Base-by-base conservation (phyloP, 2,329 filamentous ascomycete genomes). In the Fusarium euwallaceae region DNA sequence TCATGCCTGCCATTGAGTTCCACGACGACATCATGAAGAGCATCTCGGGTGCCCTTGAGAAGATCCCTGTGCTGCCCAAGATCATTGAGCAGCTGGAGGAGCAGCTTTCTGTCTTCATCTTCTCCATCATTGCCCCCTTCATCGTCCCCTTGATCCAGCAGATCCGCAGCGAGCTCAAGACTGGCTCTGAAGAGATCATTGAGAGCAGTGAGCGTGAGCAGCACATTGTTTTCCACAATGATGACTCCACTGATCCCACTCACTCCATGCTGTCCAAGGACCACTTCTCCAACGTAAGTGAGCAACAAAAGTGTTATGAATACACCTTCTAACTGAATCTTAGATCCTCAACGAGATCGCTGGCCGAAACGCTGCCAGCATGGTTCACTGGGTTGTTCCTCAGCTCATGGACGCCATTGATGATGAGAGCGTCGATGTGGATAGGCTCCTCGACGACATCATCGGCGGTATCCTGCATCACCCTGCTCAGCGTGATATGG, bases 221-320 rank as follows among this genome's bases (percentile, higher is more conserved):
- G 84, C 91, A 93, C 79, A 89, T 97, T 76, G 95, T 98, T 60
- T 98, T 98, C 83, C 84, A 93, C 53, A 92, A 98, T 75, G 92
- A 97, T 79, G 72, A 89, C 61, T 93, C 86, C 72, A 91, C 91
- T 22, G 93, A 98, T 79, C 96, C 95, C 0, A 98, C 95, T 2
- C 95, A 98, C 85, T 97, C 94, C 22, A 98, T 98, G 95, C 87
- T 98, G 62, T 95, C 95, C 69, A 98, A 98, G 86, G 95, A 98
- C 79, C 95, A 98, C 84, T 98, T 98, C 83, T 94, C 93, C 73
- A 97, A 97, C 80, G 87, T 93, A 82, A 83, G 87, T 78, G 24
- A 6, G 24, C 45, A 12, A 12, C 9, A 20, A 6, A 22, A 43
- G 29, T 20, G 43, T 8, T 39, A 24, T 43, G 11, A 17, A 3